These are phyloP conservation scores for Shiraia sp. DNA, from an alignment of 2,329 filamentous ascomycete genomes.

Conservation along the genomic window DNA sequence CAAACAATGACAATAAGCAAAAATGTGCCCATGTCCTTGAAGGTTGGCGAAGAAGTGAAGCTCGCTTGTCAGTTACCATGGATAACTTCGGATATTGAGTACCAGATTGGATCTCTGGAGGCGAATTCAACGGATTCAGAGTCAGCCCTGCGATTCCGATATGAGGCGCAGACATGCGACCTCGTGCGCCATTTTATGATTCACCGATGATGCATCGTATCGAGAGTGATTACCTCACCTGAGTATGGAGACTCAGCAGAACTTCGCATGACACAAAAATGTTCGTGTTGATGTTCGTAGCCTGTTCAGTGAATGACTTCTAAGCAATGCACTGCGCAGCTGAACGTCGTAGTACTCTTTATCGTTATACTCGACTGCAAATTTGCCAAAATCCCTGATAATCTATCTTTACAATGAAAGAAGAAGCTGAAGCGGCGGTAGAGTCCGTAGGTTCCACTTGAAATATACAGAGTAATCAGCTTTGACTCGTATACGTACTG, in stretches of 20 bases:
- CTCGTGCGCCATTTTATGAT: conserved; percentile 1
- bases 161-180: conserved; percentile 8
- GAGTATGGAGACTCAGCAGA: conserved; percentile 1
- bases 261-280: background rate
- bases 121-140: background rate
- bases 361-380: background rate
- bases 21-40: too few relatives aligned
- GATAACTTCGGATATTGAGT: too few relatives aligned
- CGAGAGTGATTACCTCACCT: conserved; percentile 2
- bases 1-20: too few relatives aligned
- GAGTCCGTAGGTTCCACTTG: conserved; percentile 12
- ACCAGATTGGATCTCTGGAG: background rate
- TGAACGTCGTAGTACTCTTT: background rate
- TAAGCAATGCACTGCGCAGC: background rate
- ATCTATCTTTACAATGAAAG: conserved; percentile 13
- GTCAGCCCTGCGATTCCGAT: background rate
- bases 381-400: background rate
- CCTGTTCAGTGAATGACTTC: conserved; percentile 4
- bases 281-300: conserved; percentile 1
- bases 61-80: too few relatives aligned
- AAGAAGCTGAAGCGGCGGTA: conserved; percentile 19
- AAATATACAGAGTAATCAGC: background rate
- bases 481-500: conserved; percentile 1
- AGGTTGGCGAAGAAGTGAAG: too few relatives aligned
- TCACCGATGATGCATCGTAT: conserved; percentile 8